These are phyloP conservation scores for Raphanus raphanistrum DNA, from an alignment of 345 rosid species.

Conservation along the genomic window DNA sequence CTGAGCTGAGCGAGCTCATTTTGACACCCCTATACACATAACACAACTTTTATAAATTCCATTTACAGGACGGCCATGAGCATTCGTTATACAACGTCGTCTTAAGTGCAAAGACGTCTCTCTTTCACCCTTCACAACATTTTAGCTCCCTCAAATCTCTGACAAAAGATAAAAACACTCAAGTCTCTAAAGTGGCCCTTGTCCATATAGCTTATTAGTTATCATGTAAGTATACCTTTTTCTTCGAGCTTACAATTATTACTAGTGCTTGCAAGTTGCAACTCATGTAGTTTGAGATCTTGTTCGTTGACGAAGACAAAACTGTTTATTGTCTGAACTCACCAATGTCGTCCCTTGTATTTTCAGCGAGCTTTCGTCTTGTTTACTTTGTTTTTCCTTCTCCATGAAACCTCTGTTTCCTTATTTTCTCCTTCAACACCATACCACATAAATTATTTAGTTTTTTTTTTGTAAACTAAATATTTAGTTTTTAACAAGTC, in stretches of 20 bases:
- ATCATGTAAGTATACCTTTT: constrained; percentile 35
- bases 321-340: constrained; percentile 22
- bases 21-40: too few species aligned
- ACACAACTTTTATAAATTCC: constrained; percentile 34
- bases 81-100: constrained; percentile 5
- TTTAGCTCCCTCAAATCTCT: background rate
- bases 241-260: background rate
- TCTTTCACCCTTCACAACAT: constrained; percentile 20
- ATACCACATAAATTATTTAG: background rate
- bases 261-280: background rate
- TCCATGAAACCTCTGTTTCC: constrained; percentile 34
- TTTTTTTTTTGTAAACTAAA: background rate
- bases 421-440: constrained; percentile 24
- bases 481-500: background rate
- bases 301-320: constrained; percentile 18
- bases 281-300: background rate
- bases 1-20: too few species aligned
- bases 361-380: constrained; percentile 17
- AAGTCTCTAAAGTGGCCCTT: constrained; percentile 31
- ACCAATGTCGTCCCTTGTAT: constrained; percentile 28
- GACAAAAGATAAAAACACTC: constrained; percentile 3
- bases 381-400: background rate
- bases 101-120: constrained; percentile 14
- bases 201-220: constrained; percentile 26
- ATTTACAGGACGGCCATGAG: constrained; percentile 23